phyloP scores from a whole-genome alignment of 2,329 filamentous ascomycete genomes.

The Microdochium paspali region DNA sequence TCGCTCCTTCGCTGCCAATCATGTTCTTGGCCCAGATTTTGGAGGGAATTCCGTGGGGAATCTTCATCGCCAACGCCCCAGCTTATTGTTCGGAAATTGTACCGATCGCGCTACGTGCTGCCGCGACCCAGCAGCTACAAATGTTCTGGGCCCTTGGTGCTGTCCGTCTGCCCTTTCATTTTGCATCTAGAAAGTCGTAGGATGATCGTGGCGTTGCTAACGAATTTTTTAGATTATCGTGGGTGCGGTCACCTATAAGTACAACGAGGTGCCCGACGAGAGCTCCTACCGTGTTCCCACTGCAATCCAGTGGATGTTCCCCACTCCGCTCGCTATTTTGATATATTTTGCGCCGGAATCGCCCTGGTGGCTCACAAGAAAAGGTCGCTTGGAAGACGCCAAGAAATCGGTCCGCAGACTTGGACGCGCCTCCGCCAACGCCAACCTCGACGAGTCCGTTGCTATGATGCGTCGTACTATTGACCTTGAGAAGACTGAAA shows the following conservation, averaged over 20 bases:
- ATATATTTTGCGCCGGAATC: slow-evolving; percentile 41
- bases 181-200: too few species aligned
- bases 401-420: slow-evolving; percentile 37
- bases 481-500: slow-evolving; percentile 39
- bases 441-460: slow-evolving; percentile 31
- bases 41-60: slow-evolving; percentile 55
- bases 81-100: slow-evolving; percentile 52
- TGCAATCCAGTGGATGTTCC: slow-evolving; percentile 50
- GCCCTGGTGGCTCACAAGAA: slow-evolving; percentile 47
- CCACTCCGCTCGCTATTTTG: slow-evolving; percentile 40
- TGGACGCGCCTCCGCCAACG: slow-evolving; percentile 25
- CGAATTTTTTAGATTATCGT: too few species aligned
- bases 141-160: slow-evolving; percentile 56
- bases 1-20: slow-evolving; percentile 29
- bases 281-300: slow-evolving; percentile 36
- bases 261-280: slow-evolving; percentile 35
- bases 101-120: slow-evolving; percentile 45
- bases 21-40: slow-evolving; percentile 46
- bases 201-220: too few species aligned
- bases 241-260: slow-evolving; percentile 43
- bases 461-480: slow-evolving; percentile 51
- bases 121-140: slow-evolving; percentile 52
- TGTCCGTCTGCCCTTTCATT: too few species aligned
- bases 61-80: slow-evolving; percentile 57
- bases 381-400: slow-evolving; percentile 34